Evolutionary conservation across 1,139 yeast genomes (phyloP), one percentile per base, ranked within the genome.

Genomic region (Zygoascus meyerae): DNA sequence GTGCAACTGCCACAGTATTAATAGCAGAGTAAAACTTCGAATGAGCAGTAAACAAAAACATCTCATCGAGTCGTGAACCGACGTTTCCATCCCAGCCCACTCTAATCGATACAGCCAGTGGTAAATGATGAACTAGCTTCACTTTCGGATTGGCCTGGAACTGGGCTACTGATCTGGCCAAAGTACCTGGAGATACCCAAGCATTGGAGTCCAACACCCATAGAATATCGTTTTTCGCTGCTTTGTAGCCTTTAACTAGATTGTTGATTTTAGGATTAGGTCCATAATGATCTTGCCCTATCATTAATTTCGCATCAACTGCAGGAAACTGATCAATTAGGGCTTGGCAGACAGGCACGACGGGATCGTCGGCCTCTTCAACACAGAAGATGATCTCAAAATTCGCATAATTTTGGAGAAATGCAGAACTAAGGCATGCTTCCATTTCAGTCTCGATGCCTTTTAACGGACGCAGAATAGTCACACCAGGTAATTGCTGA

Each of bases 151-250:
- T 51, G 30, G 72, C 66, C 38, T 69, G 64, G 54, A 86, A 70
- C 8, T 83, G 69, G 16, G 64, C 67, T 4, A 86, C 81, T 0
- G 95, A 83, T 50, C 90, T 74, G n/a, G 70, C 66, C 54, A 87
- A 67, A 0, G 87, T 74, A 34, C 82, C 77, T 0, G 83, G 77
- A 36, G 79, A 68, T 1, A 84, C 86, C 86, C 90, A 85, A 6
- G 85, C 94, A 60, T 87, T 87, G 37, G 92, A 81, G 63, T 87
- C 97, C 69, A 86, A 73, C n/a, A 86, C 78, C 96, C 97, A 87
- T 11, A 87, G 57, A 30, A 84, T 75, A 60, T 87, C 95, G 63
- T 78, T 70, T 56, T 78, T 77, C 11, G 95, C 90, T 1, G 66
- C 65, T 39, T 68, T 62, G 60, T 83, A 86, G 2, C 95, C 95